A percentile compares a stretch with the other conserved stretches of the same genome.
These are phyloP conservation scores for Passalora sequoiae DNA, from an alignment of 2,329 filamentous ascomycete species.

Conservation along the genomic window DNA sequence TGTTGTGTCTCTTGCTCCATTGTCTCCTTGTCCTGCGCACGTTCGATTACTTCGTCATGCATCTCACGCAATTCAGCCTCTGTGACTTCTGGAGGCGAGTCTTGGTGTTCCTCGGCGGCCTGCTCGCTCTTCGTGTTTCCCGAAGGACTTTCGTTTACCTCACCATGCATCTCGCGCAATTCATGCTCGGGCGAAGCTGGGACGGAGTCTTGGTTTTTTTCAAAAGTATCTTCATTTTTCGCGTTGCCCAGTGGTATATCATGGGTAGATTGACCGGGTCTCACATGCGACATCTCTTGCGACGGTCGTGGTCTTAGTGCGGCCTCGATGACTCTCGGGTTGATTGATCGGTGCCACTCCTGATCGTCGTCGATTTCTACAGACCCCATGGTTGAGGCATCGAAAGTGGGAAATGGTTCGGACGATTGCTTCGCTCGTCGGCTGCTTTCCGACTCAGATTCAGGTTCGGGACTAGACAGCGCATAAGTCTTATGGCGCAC, in stretches of 20 bases:
- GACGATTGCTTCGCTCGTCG: neutral
- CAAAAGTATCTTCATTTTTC: neutral
- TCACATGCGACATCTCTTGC: neutral
- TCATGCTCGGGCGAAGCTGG: neutral
- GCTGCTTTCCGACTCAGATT: neutral
- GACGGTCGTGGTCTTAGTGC: neutral
- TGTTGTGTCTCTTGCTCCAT: neutral
- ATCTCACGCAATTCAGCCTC: neutral
- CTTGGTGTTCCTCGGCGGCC: neutral
- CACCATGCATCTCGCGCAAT: neutral
- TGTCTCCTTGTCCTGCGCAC: neutral
- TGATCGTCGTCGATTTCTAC: neutral
- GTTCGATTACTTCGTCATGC: neutral
- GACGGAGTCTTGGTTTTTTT: neutral
- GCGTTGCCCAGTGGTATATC: neutral
- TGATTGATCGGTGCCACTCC: neutral
- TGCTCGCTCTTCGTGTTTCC: neutral
- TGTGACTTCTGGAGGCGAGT: neutral
- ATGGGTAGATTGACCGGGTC: neutral
- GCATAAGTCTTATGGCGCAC: neutral
- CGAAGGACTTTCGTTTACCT: neutral
- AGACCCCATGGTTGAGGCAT: neutral
- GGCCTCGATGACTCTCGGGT: neutral
- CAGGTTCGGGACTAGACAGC: neutral
- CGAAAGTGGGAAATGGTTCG: slow-evolving; percentile 2